Evolutionary conservation across 805 yeast genomes (phyloP), one percentile per base, ranked within the genome.

Genomic region (Wickerhamomyces silvicola): DNA sequence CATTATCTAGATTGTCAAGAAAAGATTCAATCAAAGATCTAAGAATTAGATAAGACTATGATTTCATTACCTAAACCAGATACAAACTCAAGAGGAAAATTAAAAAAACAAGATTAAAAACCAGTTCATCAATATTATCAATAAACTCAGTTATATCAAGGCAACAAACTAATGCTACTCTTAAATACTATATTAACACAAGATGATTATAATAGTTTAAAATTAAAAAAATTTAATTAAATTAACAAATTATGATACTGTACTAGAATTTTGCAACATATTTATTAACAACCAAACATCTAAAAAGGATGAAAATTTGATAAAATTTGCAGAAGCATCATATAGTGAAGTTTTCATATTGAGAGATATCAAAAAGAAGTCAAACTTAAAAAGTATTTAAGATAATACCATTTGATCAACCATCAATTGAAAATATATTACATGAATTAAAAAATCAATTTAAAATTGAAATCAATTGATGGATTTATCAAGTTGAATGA

Each of bases 61-160:
- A 77, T 78, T 11, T 76, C 83, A 4, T 53, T 73, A 35, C 85
- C 84, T 1, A 43, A 35, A 31, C 77, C 80, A 6, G 73, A 70
- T 35, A 70, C 68, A 23, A 66, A 64, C 10, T 69, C 81, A 11
- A 62, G 75, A 22, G 75, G 68, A 38, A 76, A 74, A 39, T 57
- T 78, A 32, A 64, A 67, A 41, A 62, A 65, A 36, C n/a, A n/a
- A 78, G 72, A 43, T 54, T 78, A 28, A 64, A 65, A 42, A 72
- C 70, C 34, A 67, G 73, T 18, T 57, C 70, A 2, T 70, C 78
- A 4, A 49, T 72, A 27, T 46, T 71, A 18, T 64, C 73, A 10
- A 57, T 70, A 22, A 60, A 41, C 22, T 48, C 54, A 7, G 41
- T 41, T 13, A 35, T 39, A 3, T 46, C 52, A 18, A 30, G 43